Base-by-base conservation (phyloP, 1,284 basidiomycete species). In the Phenoliferia sp. region DNA sequence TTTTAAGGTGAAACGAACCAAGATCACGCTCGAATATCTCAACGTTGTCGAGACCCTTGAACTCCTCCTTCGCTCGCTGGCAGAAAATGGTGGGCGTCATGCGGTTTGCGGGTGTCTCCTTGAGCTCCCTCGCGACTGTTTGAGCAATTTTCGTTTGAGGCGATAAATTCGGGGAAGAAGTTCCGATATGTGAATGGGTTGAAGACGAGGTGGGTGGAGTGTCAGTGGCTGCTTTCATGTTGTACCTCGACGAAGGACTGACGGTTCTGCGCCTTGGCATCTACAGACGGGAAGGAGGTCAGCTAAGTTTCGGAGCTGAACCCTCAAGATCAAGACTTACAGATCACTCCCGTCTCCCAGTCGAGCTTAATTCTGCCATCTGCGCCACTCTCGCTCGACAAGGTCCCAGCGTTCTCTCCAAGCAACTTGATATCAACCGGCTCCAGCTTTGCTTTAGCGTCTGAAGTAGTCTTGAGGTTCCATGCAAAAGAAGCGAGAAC, bases 81-180 rank as follows among this genome's bases (percentile, higher is more conserved):
- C 84, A 83, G 78, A 94, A 94, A 39, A 81, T 80, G 85, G 88
- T 90, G 10, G 90, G 90, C 0, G 90, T 92, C 80, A 90, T 80
- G 77, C 90, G 85, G 77, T 94, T 94, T 10, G 87, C 90, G 44
- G 92, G 91, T 4, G 90, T 81, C 79, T 94, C 92, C 84, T 86
- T 88, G 61, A 94, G 83, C 86, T 90, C 57, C 58, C 90, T 84
- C 17, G 91, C 90, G 74, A 91, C 81, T 78, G 94, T 94, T n/a
- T n/a, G n/a, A n/a, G n/a, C n/a, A n/a, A n/a, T n/a, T n/a, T n/a
- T n/a, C n/a, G n/a, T n/a, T n/a, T n/a, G n/a, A n/a, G n/a, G n/a
- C n/a, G n/a, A n/a, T n/a, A n/a, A n/a, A n/a, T n/a, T n/a, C n/a
- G n/a, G n/a, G n/a, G n/a, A n/a, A n/a, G n/a, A n/a, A n/a, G n/a